A percentile compares a stretch with the other conserved stretches of the same genome.
phyloP scores from a whole-genome alignment of 2,329 filamentous ascomycete genomes.

The Colletotrichum abscissum region DNA sequence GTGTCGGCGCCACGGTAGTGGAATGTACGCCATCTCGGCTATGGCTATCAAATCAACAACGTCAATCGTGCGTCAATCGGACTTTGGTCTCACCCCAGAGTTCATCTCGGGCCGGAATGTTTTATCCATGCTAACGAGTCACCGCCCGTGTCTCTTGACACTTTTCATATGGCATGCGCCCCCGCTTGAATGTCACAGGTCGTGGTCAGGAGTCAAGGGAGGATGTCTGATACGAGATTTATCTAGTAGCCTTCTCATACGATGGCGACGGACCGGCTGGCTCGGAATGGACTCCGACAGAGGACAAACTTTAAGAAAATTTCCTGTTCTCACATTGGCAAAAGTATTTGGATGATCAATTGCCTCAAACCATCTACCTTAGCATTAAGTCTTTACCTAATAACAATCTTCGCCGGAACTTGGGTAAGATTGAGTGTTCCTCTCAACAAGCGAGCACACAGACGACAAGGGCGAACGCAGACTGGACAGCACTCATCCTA shows the following conservation, averaged over 20 bases:
- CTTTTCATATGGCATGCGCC: not conserved
- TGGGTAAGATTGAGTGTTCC: too few species aligned
- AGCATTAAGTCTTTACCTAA: too few species aligned
- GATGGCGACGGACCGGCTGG: not conserved
- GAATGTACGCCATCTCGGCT: not conserved
- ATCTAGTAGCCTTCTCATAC: not conserved
- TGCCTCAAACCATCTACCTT: too few species aligned
- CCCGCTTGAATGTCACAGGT: not conserved
- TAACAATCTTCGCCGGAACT: too few species aligned
- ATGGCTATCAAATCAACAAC: not conserved
- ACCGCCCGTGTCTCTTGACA: not conserved
- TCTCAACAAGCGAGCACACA: too few species aligned
- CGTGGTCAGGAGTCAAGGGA: not conserved
- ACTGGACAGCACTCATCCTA: too few species aligned
- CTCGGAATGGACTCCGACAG: not conserved
- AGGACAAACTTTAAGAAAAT: not conserved
- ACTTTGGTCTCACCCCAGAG: not conserved
- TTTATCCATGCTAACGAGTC: not conserved
- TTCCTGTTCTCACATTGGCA: not conserved
- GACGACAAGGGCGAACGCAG: too few species aligned
- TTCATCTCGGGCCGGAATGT: constrained; percentile 1
- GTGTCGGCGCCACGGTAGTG: not conserved
- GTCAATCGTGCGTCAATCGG: constrained; percentile 1
- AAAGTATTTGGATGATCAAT: not conserved
- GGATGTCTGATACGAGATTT: not conserved